A percentile compares a stretch with the other conserved stretches of the same genome.
Conservation (phyloP, 1,139 yeast genomes). For the Candida mesenterica region DNA sequence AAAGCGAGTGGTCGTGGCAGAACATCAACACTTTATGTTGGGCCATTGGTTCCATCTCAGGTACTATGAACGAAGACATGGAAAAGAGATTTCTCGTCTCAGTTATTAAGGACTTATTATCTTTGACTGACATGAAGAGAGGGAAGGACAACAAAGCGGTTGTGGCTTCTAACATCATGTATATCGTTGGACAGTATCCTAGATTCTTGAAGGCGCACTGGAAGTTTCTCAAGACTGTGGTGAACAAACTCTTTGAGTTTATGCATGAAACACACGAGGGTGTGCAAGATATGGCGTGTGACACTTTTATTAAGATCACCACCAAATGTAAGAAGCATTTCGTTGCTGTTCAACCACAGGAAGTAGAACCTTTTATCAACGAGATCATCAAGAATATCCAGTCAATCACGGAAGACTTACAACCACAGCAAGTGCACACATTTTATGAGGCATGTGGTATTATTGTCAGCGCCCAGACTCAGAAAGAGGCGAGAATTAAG, state of each 20-base stretch:
- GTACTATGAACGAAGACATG: constrained; percentile 98
- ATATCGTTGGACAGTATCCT: constrained; percentile 98
- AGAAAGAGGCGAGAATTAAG: constrained; percentile 64
- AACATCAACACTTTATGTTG: constrained; percentile 95
- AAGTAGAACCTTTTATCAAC: constrained; percentile 88
- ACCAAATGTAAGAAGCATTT: constrained; percentile 94
- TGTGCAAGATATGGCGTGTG: constrained; percentile 99
- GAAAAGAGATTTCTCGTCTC: constrained; percentile 91
- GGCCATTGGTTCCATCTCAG: constrained; percentile 99
- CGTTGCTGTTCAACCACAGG: constrained; percentile 82
- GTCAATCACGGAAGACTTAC: constrained; percentile 84
- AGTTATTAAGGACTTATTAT: constrained; percentile 86
- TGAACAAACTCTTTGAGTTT: constrained; percentile 90
- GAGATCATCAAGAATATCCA: constrained; percentile 84
- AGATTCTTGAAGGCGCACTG: constrained; percentile 96
- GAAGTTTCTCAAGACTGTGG: constrained; percentile 95
- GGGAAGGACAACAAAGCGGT: constrained; percentile 99
- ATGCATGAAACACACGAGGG: constrained; percentile 99
- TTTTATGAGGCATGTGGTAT: constrained; percentile 98
- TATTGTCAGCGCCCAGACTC: constrained; percentile 79
- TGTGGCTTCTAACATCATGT: constrained; percentile 98
- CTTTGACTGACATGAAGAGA: constrained; percentile 91
- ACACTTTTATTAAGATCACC: constrained; percentile 93
- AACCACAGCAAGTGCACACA: constrained; percentile 96
- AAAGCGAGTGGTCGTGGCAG: constrained; percentile 98